A percentile compares a stretch with the other conserved stretches of the same genome.
Evolutionary conservation across 306 rosid genomes (phyloP).

Genomic region (Ammopiptanthus mongolicus): DNA sequence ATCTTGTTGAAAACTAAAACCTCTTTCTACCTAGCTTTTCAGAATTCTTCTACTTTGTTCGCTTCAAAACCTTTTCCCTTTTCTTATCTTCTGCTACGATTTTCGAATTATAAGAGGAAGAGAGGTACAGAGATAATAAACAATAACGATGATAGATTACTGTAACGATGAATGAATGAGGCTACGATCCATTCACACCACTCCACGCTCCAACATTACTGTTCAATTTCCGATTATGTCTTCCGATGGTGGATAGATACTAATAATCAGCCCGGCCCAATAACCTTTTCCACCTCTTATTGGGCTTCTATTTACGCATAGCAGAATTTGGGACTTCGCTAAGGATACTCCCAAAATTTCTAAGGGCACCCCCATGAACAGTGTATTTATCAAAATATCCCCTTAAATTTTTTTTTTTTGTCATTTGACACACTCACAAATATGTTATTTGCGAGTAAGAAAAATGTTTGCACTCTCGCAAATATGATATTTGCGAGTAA

Average conservation of each 20-base stretch:
- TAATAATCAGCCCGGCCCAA: background rate
- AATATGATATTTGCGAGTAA: no score
- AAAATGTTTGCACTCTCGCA: no score
- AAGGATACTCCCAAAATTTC: no score
- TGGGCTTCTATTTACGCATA: background rate
- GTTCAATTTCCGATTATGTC: background rate
- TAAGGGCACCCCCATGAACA: no score
- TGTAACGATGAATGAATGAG: background rate
- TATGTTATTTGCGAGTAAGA: no score
- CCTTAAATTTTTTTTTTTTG: no score
- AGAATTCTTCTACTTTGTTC: background rate
- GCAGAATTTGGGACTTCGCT: no score
- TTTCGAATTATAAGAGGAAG: background rate
- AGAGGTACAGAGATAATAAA: background rate
- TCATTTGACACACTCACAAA: no score
- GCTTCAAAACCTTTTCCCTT: background rate
- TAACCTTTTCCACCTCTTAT: background rate
- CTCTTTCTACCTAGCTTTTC: background rate
- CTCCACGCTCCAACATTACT: background rate
- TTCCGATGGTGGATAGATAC: no score
- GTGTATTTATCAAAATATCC: no score
- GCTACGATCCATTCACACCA: background rate
- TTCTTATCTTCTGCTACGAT: background rate
- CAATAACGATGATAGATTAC: background rate
- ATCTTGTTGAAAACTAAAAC: constrained; percentile 28